phyloP scores from a whole-genome alignment of 441 rosid genomes.

The Rhodomyrtus psidioides region DNA sequence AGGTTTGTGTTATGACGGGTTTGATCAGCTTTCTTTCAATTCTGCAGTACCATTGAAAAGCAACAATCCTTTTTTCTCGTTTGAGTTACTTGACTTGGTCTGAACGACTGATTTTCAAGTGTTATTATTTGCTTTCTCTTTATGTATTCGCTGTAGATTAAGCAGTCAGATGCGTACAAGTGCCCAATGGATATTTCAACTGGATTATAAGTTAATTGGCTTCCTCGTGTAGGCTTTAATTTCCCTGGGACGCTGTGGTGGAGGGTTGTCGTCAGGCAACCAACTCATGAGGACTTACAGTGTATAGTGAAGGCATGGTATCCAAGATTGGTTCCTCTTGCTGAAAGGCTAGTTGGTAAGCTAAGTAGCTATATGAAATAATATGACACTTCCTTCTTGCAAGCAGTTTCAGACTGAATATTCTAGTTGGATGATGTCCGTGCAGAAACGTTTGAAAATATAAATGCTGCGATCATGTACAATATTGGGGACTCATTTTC shows the following conservation, averaged over 20 bases:
- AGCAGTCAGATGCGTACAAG: neutral
- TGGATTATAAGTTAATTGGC: neutral
- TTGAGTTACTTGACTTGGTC: constrained; percentile 3
- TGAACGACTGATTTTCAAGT: neutral
- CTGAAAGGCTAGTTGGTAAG: constrained; percentile 72
- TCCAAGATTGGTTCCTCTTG: constrained; percentile 63
- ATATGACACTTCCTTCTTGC: neutral
- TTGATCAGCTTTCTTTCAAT: neutral
- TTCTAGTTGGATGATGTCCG: constrained; percentile 6
- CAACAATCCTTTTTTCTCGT: constrained; percentile 1
- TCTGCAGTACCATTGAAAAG: neutral
- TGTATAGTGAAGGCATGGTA: constrained; percentile 56
- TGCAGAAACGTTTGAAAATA: constrained; percentile 70
- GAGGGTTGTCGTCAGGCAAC: constrained; percentile 72
- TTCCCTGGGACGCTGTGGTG: constrained; percentile 75
- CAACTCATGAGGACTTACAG: constrained; percentile 58
- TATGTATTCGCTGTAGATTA: neutral
- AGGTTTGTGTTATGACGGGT: constrained; percentile 30
- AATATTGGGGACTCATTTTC: constrained; percentile 28
- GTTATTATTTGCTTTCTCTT: neutral
- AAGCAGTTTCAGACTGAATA: neutral
- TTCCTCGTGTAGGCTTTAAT: constrained; percentile 41
- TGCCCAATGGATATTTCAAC: neutral
- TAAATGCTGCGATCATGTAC: constrained; percentile 31
- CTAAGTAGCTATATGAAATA: neutral